Percentiles rank a stretch among this genome's conserved stretches.
phyloP scores from a whole-genome alignment of 352 stramenopile genomes.

The Phytopythium boreale region DNA sequence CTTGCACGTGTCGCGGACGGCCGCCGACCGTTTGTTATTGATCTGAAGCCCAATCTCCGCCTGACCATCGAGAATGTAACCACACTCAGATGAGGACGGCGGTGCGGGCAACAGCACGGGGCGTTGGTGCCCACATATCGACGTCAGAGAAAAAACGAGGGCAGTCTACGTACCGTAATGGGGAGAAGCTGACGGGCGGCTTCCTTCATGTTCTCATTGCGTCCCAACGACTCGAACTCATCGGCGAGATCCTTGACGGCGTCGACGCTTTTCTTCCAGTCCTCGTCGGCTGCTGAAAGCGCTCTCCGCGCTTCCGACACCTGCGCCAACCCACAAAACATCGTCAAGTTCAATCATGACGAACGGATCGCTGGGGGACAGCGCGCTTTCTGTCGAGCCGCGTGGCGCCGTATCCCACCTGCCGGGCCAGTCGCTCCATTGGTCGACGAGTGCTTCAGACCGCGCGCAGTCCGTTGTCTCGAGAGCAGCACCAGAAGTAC shows the following conservation, averaged over 20 bases:
- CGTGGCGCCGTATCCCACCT: constrained; percentile 10
- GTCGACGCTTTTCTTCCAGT: constrained; percentile 41
- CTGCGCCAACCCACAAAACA: constrained; percentile 13
- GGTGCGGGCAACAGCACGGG: constrained; percentile 6
- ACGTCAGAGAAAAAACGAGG: background rate
- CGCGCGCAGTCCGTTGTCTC: background rate
- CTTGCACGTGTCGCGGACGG: constrained; percentile 49
- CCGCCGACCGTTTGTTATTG: constrained; percentile 39
- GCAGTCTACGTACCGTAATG: constrained; percentile 36
- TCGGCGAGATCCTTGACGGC: constrained; percentile 43
- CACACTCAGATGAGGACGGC: background rate
- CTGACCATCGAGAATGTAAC: constrained; percentile 17
- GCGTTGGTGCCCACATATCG: constrained; percentile 6
- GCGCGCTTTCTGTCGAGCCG: background rate
- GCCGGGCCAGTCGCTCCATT: constrained; percentile 18
- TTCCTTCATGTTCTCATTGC: constrained; percentile 21
- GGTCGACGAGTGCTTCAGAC: too few species aligned
- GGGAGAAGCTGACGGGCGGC: constrained; percentile 33
- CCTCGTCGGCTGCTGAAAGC: constrained; percentile 17
- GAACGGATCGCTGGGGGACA: background rate
- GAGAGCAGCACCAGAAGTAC: background rate
- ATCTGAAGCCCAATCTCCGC: constrained; percentile 39
- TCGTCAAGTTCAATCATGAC: background rate
- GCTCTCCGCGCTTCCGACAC: constrained; percentile 37
- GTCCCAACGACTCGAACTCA: constrained; percentile 37